These are phyloP conservation scores for Chlorella sorokiniana DNA, from an alignment of 139 green algal genomes.

Conservation along the genomic window DNA sequence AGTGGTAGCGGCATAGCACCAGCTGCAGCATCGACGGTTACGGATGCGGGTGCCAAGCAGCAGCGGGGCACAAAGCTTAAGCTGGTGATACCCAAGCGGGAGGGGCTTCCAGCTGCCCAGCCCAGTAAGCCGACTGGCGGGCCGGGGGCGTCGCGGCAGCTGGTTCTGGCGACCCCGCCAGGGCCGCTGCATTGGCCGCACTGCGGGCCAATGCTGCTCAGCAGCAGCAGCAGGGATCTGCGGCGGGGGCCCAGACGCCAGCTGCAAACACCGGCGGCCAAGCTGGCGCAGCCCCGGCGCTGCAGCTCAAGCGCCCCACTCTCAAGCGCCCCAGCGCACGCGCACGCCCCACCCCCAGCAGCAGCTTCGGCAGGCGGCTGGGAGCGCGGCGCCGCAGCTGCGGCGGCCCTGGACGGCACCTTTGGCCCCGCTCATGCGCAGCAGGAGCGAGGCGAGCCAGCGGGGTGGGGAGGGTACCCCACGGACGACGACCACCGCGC, in stretches of 20 bases:
- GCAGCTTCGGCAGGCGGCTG: not conserved
- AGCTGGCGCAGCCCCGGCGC: not conserved
- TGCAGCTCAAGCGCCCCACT: slow-evolving; percentile 2
- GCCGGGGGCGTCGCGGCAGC: not conserved
- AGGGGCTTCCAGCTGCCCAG: not conserved
- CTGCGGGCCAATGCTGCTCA: slow-evolving; percentile 8
- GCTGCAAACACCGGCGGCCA: not conserved
- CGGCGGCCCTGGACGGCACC: not conserved
- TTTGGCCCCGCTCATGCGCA: not conserved
- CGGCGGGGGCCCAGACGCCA: not conserved
- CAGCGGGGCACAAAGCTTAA: slow-evolving; percentile 17
- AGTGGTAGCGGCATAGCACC: not conserved
- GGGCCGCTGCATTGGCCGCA: not conserved
- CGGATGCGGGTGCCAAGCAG: not conserved
- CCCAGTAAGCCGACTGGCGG: not conserved
- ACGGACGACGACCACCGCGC: not conserved
- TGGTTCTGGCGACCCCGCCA: not conserved
- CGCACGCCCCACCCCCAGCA: slow-evolving; percentile 4
- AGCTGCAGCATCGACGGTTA: not conserved
- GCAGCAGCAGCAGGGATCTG: not conserved
- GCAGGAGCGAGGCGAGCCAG: slow-evolving; percentile 10
- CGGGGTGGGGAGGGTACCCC: no score
- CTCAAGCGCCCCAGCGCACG: slow-evolving; percentile 21
- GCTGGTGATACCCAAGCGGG: slow-evolving; percentile 42
- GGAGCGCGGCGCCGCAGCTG: not conserved